phyloP scores from a whole-genome alignment of 495 filamentous ascomycete genomes.

The Penicillium atrosanguineum region DNA sequence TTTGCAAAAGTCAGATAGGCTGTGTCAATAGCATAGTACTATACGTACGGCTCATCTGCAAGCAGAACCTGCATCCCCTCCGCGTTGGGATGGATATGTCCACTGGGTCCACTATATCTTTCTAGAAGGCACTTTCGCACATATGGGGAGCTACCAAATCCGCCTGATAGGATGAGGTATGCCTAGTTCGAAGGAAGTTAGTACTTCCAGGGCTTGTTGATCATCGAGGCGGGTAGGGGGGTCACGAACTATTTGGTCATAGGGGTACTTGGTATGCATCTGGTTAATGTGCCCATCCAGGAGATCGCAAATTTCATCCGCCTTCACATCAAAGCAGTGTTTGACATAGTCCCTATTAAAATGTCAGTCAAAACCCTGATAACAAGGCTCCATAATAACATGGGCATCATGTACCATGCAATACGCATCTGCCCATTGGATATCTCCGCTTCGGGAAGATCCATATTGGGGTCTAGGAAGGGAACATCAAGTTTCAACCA shows the following conservation, averaged over 20 bases:
- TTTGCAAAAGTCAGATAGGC: constrained; percentile 3
- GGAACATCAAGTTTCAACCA: constrained; percentile 33
- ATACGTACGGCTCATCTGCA: constrained; percentile 46
- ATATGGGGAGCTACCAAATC: constrained; percentile 64
- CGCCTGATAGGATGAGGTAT: constrained; percentile 61
- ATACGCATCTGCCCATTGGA: constrained; percentile 33
- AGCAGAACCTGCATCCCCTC: constrained; percentile 43
- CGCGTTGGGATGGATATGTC: constrained; percentile 32
- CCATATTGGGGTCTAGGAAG: constrained; percentile 10
- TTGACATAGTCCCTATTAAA: constrained; percentile 8
- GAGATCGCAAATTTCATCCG: constrained; percentile 49
- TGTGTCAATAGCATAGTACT: too few species aligned
- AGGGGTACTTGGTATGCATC: constrained; percentile 43
- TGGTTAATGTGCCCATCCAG: constrained; percentile 55
- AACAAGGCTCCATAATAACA: too few species aligned
- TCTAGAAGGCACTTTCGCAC: constrained; percentile 46
- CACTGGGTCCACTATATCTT: constrained; percentile 28
- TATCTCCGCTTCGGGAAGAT: constrained; percentile 28
- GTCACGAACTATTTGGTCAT: constrained; percentile 43
- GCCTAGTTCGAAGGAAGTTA: constrained; percentile 21
- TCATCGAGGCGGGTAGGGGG: background rate
- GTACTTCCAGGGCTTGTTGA: too few species aligned
- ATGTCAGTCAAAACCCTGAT: background rate
- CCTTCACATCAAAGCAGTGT: constrained; percentile 50
- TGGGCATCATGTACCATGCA: constrained; percentile 21